These are phyloP conservation scores for Phoma sp. DNA, from an alignment of 2,329 filamentous ascomycete species.

Conservation along the genomic window DNA sequence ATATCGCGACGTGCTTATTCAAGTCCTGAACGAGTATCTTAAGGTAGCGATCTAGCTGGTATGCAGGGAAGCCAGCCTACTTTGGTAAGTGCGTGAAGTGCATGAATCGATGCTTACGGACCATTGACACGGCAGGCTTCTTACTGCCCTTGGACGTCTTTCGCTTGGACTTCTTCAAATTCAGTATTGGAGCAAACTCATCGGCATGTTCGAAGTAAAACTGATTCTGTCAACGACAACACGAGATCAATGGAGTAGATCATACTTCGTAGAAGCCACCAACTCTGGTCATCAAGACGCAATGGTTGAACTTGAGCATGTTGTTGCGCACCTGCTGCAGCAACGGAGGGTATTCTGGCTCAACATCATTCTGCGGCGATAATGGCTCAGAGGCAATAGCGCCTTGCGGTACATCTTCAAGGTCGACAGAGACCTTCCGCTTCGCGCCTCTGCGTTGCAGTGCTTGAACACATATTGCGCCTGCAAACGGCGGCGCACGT, in stretches of 20 bases:
- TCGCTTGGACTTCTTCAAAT: slow-evolving; percentile 83
- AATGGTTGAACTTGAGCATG: slow-evolving; percentile 89
- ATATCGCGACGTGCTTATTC: slow-evolving; percentile 89
- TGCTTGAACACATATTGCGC: slow-evolving; percentile 21
- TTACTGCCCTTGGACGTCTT: slow-evolving; percentile 67
- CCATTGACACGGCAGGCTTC: slow-evolving; percentile 75
- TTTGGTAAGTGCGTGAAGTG: slow-evolving; percentile 15
- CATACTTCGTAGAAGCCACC: slow-evolving; percentile 89
- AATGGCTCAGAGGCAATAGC: slow-evolving; percentile 53
- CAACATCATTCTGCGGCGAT: slow-evolving; percentile 52
- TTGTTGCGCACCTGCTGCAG: slow-evolving; percentile 85
- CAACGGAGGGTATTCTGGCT: slow-evolving; percentile 79
- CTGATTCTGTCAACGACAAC: slow-evolving; percentile 36
- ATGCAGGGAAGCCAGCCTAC: slow-evolving; percentile 89
- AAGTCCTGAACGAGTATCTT: slow-evolving; percentile 92
- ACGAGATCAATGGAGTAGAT: neutral
- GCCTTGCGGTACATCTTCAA: slow-evolving; percentile 62
- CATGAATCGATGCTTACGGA: slow-evolving; percentile 42
- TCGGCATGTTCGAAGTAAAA: slow-evolving; percentile 96
- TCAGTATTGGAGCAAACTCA: slow-evolving; percentile 82
- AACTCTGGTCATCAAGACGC: slow-evolving; percentile 87
- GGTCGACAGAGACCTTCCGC: slow-evolving; percentile 42
- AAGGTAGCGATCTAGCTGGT: slow-evolving; percentile 89
- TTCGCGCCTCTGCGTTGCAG: slow-evolving; percentile 49
- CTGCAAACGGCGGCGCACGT: slow-evolving; percentile 27